Evolutionary conservation across 345 rosid genomes (phyloP).

Genomic region (Bruguiera sexangula): DNA sequence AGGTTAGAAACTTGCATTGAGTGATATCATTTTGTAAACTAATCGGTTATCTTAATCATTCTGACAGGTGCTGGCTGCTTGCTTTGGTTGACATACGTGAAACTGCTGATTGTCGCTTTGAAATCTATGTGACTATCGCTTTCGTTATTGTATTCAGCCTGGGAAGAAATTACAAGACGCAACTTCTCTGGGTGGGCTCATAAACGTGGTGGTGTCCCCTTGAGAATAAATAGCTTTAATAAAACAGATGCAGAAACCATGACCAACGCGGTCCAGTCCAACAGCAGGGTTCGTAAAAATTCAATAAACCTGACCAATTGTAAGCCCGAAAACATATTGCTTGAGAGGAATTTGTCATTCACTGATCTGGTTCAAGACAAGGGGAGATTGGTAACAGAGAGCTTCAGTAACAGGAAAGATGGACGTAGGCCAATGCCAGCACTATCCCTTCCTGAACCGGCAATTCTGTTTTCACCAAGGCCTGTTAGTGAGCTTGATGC

Average conservation of each 20-base stretch:
- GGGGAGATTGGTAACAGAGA: slow-evolving; percentile 6
- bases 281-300: slow-evolving; percentile 14
- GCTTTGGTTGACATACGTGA: background rate
- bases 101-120: background rate
- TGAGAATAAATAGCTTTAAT: slow-evolving; percentile 33
- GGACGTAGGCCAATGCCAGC: slow-evolving; percentile 26
- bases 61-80: slow-evolving; percentile 9
- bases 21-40: background rate
- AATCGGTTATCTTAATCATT: slow-evolving; percentile 1
- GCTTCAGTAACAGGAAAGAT: slow-evolving; percentile 3
- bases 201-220: slow-evolving; percentile 15
- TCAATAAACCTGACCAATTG: slow-evolving; percentile 31
- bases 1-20: too few relatives aligned
- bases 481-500: slow-evolving; percentile 73
- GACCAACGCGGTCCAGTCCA: slow-evolving; percentile 26
- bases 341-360: slow-evolving; percentile 33
- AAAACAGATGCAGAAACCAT: slow-evolving; percentile 26
- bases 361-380: slow-evolving; percentile 26
- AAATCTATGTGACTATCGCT: slow-evolving; percentile 36
- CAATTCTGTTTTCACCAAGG: slow-evolving; percentile 55
- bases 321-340: slow-evolving; percentile 31
- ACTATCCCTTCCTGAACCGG: slow-evolving; percentile 49
- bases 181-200: slow-evolving; percentile 19
- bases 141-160: slow-evolving; percentile 39
- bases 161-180: slow-evolving; percentile 33